A percentile compares a stretch with the other conserved stretches of the same genome.
phyloP scores from a whole-genome alignment of 257 asterid genomes.

The Ilex aquifolium region DNA sequence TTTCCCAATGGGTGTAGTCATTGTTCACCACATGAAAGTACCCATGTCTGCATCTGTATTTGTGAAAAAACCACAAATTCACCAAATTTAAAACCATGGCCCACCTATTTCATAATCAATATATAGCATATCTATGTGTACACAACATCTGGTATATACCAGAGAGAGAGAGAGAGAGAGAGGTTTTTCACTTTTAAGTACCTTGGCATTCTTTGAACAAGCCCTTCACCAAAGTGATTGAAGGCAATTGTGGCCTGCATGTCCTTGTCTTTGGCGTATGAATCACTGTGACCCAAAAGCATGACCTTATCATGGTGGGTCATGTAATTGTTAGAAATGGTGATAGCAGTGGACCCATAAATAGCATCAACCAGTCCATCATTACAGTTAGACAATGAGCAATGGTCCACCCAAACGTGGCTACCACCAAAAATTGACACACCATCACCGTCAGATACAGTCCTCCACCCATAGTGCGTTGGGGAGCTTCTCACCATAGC shows the following conservation, averaged over 20 bases:
- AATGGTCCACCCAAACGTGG: slow-evolving; percentile 84
- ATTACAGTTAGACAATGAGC: slow-evolving; percentile 50
- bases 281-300: slow-evolving; percentile 76
- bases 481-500: slow-evolving; percentile 65
- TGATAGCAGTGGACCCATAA: slow-evolving; percentile 62
- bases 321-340: slow-evolving; percentile 62
- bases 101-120: background rate
- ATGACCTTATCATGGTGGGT: slow-evolving; percentile 79
- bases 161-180: no score
- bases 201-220: slow-evolving; percentile 88
- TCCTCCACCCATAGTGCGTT: slow-evolving; percentile 70
- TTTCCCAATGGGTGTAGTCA: slow-evolving; percentile 89
- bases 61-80: slow-evolving; percentile 1
- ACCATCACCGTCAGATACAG: slow-evolving; percentile 74
- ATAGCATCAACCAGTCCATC: slow-evolving; percentile 76
- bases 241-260: slow-evolving; percentile 80
- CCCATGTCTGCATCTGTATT: slow-evolving; percentile 76
- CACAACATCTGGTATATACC: no score
- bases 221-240: slow-evolving; percentile 86
- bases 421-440: slow-evolving; percentile 68
- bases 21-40: slow-evolving; percentile 84
- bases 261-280: slow-evolving; percentile 44
- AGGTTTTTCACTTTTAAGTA: slow-evolving; percentile 2
- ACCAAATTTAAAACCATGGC: background rate
- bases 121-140: background rate